Percentiles rank a stretch among this genome's conserved stretches.
Conservation (phyloP, 2,329 filamentous ascomycete genomes). For the Alternaria ventricosa region DNA sequence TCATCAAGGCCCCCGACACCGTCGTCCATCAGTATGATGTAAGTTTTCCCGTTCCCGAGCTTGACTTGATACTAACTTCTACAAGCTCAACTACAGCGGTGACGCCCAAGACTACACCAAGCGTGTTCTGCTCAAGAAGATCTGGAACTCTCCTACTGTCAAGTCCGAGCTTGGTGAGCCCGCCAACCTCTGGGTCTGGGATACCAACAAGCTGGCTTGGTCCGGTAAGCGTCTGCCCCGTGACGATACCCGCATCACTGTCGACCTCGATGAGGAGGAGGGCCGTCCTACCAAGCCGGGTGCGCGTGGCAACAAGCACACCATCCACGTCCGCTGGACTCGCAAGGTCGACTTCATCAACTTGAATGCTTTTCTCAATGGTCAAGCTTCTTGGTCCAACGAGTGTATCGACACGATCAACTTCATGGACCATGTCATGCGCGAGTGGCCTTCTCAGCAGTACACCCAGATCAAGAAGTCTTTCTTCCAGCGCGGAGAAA, state of each 20-base stretch:
- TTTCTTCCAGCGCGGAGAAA: conserved; percentile 71
- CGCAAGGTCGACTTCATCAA: conserved; percentile 71
- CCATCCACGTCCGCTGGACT: conserved; percentile 68
- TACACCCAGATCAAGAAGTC: conserved; percentile 79
- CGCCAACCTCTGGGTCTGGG: conserved; percentile 70
- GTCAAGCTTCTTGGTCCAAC: conserved; percentile 56
- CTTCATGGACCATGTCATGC: conserved; percentile 88
- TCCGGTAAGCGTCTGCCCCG: conserved; percentile 33
- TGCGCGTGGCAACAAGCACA: conserved; percentile 58
- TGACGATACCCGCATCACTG: conserved; percentile 52
- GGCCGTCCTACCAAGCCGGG: conserved; percentile 29
- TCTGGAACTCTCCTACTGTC: conserved; percentile 73
- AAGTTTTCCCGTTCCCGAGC: conserved; percentile 49
- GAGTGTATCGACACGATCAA: conserved; percentile 80
- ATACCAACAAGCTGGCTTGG: conserved; percentile 89
- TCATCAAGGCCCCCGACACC: conserved; percentile 64
- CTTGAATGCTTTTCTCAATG: conserved; percentile 71
- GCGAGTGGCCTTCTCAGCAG: conserved; percentile 73
- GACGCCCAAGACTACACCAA: conserved; percentile 64
- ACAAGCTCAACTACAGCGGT: conserved; percentile 67
- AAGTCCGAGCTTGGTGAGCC: conserved; percentile 59
- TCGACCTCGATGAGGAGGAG: conserved; percentile 77
- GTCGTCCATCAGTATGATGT: conserved; percentile 87
- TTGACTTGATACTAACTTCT: conserved; percentile 11
- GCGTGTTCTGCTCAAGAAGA: conserved; percentile 72